Evolutionary conservation across 805 yeast species (phyloP), one percentile per base, ranked within the genome.

Genomic region (Candida golubevii): DNA sequence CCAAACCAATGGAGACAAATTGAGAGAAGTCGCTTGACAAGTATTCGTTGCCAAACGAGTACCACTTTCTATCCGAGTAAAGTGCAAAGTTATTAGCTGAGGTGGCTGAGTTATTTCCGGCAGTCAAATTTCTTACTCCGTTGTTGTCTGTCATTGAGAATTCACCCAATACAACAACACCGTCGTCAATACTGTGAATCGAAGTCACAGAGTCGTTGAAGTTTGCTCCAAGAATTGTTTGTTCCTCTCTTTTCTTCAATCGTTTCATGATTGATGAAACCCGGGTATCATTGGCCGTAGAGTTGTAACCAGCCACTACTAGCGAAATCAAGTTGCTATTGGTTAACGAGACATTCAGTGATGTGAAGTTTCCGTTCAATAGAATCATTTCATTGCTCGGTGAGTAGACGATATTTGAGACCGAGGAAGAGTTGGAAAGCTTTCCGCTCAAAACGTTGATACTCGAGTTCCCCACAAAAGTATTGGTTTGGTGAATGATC

Each of bases 311-410:
- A 1, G 49, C 46, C 18, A 71, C 36, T 8, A 51, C 43, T 38
- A 71, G 47, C 1, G 63, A 53, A 6, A 68, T 47, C 36, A 70
- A 45, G 42, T 66, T 63, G 31, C 45, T 44, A 45, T 59, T 67
- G 12, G 55, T 44, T 13, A 66, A 47, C 4, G 66, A 51, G 32
- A 54, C 51, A 15, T 57, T 57, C 11, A 74, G 60, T 1, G 68
- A 63, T 33, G 58, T 54, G 48, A 81, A 75, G 6, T 64, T 55
- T 4, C 88, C 88, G 18, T 71, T 62, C 8, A 80, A 46, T 4
- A 75, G 40, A 6, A 83, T 61, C 42, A 41, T 45, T 26, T 45
- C 28, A 32, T 42, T 42, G 18, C 26, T 38, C 13, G 36, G 26
- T 8, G 39, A 35, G 29, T 47, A 47, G 6, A 42, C 14, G 5